Evolutionary conservation across 306 rosid genomes (phyloP), one percentile per base, ranked within the genome.

Genomic region (Prunus kanzakura): DNA sequence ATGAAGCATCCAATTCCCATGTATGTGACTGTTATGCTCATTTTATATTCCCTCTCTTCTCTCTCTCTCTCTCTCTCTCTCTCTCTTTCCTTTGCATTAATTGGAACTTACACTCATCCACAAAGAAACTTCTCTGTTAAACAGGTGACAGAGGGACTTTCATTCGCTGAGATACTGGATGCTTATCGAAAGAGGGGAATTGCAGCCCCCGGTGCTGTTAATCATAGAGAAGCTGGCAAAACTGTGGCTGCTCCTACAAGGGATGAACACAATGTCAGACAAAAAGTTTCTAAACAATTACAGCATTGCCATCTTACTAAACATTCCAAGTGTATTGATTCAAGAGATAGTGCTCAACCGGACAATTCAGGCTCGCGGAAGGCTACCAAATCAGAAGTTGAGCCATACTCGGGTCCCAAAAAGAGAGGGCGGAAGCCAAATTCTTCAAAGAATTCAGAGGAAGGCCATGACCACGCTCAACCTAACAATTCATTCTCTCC

Each of bases 351-450:
- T 71, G 66, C 81, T 18, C 70, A 72, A 80, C 74, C 76, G 8
- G 67, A 72, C 58, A 80, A 64, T 81, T 63, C 64, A 35, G 65
- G 69, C 73, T 68, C 82, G 10, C 51, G 19, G 35, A 47, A 35
- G 82, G 74, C 77, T 67, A 74, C 57, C 72, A 78, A 73, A 62
- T 69, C 87, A 35, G 81, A 82, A 75, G 57, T 49, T 76, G 78
- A 70, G 45, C 74, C 77, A 16, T 79, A 79, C 76, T 67, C 60
- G 47, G 71, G 69, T 72, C 84, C 84, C 49, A 81, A 73, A 74
- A 92, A 82, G 87, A 87, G 90, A 79, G 90, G 77, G 11, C 82
- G 82, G 58, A 92, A 84, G 78, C 88, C 91, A 41, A 87, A 86
- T 69, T 84, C 90, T 69, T 76, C 84, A 54, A 60, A 85, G 86